Base-by-base conservation (phyloP, 208 protist genomes). In the Polymyxa betae region DNA sequence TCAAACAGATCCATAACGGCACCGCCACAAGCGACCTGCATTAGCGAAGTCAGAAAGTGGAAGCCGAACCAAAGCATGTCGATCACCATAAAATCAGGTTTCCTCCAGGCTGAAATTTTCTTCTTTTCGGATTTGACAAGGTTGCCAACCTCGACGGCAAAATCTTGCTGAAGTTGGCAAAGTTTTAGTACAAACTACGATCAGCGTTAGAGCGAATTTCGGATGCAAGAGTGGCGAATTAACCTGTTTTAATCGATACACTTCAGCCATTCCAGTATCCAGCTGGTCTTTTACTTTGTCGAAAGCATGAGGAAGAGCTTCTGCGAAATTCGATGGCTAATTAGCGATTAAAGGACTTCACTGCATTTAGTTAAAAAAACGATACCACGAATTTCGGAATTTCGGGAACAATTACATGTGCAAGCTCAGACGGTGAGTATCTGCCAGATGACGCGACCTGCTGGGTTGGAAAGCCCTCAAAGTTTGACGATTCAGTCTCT, bases 241-340 rank as follows among this genome's bases (percentile, higher is more conserved):
- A 60, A 60, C 49, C 49, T 82, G 72, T 82, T 82, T 82, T 43
- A 82, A n/a, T 20, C 72, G 72, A n/a, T 82, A 82, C 72, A 82
- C 72, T 43, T 82, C 72, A 20, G 72, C 72, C 72, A 82, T 82
- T 35, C 72, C 72, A 20, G 72, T 82, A 5, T 82, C 72, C 5
- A 82, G 72, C 72, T 82, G 72, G 35, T 82, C 72, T 43, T 82
- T 82, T 20, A 82, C 72, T n/a, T 82, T 82, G n/a, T 82, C 72
- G 72, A 82, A 82, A 20, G 72, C 72, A n/a, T 82, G 72, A 35
- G 72, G 72, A 5, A 82, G n/a, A 5, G n/a, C 5, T n/a, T 35
- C n/a, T 5, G 72, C 72, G 72, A 82, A 82, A 60, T 60, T 60
- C 12, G 49, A 29, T 5, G 49, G 49, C 49, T 60, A 24, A 60